Percentiles rank a stretch among this genome's conserved stretches.
These are phyloP conservation scores for Umbelopsis sp. DNA, from an alignment of 371 early-diverging fungal species.

Conservation along the genomic window DNA sequence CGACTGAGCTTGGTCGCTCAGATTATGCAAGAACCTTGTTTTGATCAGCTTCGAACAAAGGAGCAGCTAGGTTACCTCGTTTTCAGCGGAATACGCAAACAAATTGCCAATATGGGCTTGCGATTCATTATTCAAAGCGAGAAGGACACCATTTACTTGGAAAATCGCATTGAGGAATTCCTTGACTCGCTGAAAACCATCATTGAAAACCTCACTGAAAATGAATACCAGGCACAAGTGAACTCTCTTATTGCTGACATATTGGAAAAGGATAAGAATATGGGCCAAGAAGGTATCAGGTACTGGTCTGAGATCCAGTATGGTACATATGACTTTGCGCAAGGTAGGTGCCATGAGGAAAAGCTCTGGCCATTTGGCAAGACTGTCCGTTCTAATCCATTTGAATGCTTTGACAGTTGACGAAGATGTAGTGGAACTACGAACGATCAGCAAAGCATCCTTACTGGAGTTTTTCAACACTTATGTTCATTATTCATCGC, in stretches of 20 bases:
- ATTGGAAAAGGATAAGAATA: constrained; percentile 82
- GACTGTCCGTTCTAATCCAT: too few relatives aligned
- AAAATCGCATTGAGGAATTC: constrained; percentile 78
- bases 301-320: constrained; percentile 79
- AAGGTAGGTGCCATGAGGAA: constrained; percentile 29
- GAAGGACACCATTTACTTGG: constrained; percentile 77
- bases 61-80: constrained; percentile 89
- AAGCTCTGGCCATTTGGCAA: too few relatives aligned
- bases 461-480: constrained; percentile 65
- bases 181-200: constrained; percentile 55
- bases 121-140: constrained; percentile 89
- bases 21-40: constrained; percentile 86
- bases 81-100: constrained; percentile 67
- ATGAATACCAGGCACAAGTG: constrained; percentile 77
- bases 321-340: constrained; percentile 81
- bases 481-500: constrained; percentile 61
- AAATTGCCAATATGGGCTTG: constrained; percentile 63
- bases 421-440: constrained; percentile 63
- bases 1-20: constrained; percentile 70
- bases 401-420: constrained; percentile 30
- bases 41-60: constrained; percentile 89
- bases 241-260: constrained; percentile 70
- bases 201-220: constrained; percentile 66
- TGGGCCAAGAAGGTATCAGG: constrained; percentile 75
- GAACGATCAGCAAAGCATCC: constrained; percentile 42